Evolutionary conservation across 331 rosid genomes (phyloP).

Genomic region (Prunus yedoensis): DNA sequence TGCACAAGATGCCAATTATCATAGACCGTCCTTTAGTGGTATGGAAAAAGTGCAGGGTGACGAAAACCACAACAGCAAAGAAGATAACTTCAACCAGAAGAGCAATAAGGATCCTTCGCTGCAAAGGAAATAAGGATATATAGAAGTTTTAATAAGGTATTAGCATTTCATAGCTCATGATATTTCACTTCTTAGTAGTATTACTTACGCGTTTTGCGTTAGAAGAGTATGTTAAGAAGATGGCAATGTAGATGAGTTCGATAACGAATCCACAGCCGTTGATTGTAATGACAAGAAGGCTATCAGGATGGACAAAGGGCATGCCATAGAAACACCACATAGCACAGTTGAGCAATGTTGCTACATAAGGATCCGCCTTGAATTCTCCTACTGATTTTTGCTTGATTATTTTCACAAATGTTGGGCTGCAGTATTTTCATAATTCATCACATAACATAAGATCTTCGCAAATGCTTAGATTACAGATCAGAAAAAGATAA

Average conservation of each 20-base stretch:
- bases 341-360: constrained; percentile 59
- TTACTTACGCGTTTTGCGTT: constrained; percentile 33
- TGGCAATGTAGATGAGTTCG: constrained; percentile 31
- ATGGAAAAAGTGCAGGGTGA: constrained; percentile 29
- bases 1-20: constrained; percentile 48
- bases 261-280: constrained; percentile 48
- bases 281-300: constrained; percentile 55
- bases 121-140: constrained; percentile 15
- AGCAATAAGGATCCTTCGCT: constrained; percentile 45
- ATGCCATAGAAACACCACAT: constrained; percentile 58
- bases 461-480: neutral
- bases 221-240: constrained; percentile 39
- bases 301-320: constrained; percentile 39
- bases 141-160: no score
- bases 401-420: constrained; percentile 48
- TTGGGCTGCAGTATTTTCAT: constrained; percentile 55
- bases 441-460: neutral
- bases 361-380: constrained; percentile 63
- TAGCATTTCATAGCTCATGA: no score
- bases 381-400: constrained; percentile 49
- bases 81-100: constrained; percentile 41
- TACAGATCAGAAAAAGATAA: no score
- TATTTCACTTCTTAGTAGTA: no score
- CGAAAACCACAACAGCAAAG: constrained; percentile 14
- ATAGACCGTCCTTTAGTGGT: constrained; percentile 25